phyloP scores from a whole-genome alignment of 225 moss, liverwort and hornwort genomes.

The Bryoerythrophyllum caledonicum region DNA sequence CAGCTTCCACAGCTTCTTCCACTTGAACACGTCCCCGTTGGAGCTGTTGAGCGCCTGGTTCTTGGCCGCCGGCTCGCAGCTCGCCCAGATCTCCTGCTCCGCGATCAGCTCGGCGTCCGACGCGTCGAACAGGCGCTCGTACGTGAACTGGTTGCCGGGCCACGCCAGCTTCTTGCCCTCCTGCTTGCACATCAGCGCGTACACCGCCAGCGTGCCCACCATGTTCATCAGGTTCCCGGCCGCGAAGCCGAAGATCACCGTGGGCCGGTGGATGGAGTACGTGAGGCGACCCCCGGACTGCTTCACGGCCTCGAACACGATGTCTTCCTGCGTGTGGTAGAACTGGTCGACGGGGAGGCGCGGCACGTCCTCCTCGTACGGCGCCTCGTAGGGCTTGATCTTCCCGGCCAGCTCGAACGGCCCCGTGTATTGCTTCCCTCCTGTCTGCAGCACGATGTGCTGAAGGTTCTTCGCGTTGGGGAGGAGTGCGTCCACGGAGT shows the following conservation, averaged over 20 bases:
- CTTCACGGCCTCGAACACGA: constrained; percentile 30
- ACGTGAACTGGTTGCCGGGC: constrained; percentile 36
- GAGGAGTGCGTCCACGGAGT: constrained; percentile 48
- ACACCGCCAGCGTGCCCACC: constrained; percentile 36
- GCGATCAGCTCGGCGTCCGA: constrained; percentile 48
- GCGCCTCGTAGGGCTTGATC: constrained; percentile 2
- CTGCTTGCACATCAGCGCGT: constrained; percentile 43
- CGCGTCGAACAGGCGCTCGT: constrained; percentile 37
- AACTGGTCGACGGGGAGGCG: constrained; percentile 24
- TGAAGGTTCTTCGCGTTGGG: constrained; percentile 34
- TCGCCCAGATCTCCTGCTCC: constrained; percentile 56
- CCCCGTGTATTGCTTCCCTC: constrained; percentile 59
- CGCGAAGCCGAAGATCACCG: constrained; percentile 43
- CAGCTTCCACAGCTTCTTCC: constrained; percentile 42
- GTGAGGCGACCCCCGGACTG: constrained; percentile 19
- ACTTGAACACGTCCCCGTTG: constrained; percentile 48
- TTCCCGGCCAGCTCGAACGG: constrained; percentile 34
- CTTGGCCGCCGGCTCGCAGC: constrained; percentile 42
- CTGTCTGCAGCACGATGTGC: constrained; percentile 64
- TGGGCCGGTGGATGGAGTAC: constrained; percentile 56
- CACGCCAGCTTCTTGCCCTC: constrained; percentile 38
- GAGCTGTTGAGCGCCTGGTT: constrained; percentile 45
- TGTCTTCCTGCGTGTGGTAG: constrained; percentile 48
- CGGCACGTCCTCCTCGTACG: constrained; percentile 22
- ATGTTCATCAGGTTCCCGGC: constrained; percentile 39